Conservation (phyloP, 345 rosid species). For the Aquilaria malaccensis region DNA sequence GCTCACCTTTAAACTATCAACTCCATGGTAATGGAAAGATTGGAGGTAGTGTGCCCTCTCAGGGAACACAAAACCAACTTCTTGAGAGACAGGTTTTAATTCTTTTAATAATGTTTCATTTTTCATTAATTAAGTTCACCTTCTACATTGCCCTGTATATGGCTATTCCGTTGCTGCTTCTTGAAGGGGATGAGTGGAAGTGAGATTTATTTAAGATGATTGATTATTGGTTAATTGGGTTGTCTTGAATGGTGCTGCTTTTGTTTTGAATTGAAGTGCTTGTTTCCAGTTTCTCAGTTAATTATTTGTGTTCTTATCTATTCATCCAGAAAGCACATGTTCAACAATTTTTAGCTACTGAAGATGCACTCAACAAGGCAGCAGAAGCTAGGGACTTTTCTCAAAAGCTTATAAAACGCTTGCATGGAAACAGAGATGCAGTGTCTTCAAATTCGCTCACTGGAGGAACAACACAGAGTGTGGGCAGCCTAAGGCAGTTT, state of each 20-base stretch:
- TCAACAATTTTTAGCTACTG: conserved; percentile 92
- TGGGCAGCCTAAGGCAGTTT: conserved; percentile 66
- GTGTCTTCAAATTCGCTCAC: conserved; percentile 45
- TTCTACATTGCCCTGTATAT: neutral
- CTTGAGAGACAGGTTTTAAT: conserved; percentile 82
- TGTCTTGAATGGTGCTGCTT: conserved; percentile 3
- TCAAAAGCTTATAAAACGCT: conserved; percentile 59
- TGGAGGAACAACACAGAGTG: conserved; percentile 57
- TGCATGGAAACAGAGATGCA: conserved; percentile 59
- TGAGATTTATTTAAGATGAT: neutral
- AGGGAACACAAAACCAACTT: conserved; percentile 85
- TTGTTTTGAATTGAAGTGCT: neutral
- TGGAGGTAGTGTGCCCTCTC: conserved; percentile 55
- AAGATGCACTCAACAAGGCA: conserved; percentile 87
- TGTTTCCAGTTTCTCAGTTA: neutral
- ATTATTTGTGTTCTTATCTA: conserved; percentile 9
- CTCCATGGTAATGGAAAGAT: conserved; percentile 70
- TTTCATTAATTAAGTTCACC: conserved; percentile 3
- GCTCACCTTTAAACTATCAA: conserved; percentile 65
- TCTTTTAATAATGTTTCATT: conserved; percentile 12
- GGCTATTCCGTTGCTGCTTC: neutral
- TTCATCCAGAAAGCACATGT: conserved; percentile 78
- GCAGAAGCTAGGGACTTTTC: conserved; percentile 75
- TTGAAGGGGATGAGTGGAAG: conserved; percentile 5
- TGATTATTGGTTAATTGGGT: neutral